Conservation (phyloP, 352 stramenopile genomes). For the Phytophthora fragariae region DNA sequence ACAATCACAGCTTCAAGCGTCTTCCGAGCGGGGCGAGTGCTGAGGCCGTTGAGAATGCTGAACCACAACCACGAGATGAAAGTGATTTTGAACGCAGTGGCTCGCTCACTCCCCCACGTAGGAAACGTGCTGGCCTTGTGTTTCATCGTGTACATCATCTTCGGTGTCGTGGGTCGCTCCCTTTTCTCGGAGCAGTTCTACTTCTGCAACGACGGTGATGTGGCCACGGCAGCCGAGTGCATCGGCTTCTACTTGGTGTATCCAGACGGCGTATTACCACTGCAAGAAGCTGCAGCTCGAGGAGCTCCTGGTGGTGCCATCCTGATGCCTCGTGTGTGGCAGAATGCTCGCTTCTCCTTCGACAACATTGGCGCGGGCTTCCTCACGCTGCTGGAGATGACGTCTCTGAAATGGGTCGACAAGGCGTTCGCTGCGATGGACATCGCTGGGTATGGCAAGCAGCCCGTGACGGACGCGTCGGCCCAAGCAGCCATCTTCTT, state of each 20-base stretch:
- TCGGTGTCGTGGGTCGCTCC: constrained; percentile 70
- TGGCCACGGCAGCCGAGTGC: constrained; percentile 51
- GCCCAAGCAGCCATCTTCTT: constrained; percentile 70
- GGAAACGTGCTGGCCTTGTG: constrained; percentile 80
- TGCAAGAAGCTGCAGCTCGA: constrained; percentile 58
- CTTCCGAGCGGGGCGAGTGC: constrained; percentile 73
- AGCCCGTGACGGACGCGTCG: constrained; percentile 61
- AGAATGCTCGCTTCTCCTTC: constrained; percentile 79
- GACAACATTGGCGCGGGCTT: constrained; percentile 76
- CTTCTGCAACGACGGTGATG: constrained; percentile 63
- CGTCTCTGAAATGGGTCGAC: constrained; percentile 83
- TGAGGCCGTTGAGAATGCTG: constrained; percentile 73
- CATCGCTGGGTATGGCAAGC: constrained; percentile 52
- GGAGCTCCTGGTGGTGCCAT: constrained; percentile 49
- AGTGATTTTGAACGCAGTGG: constrained; percentile 71
- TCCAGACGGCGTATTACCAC: constrained; percentile 53
- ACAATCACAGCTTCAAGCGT: constrained; percentile 56
- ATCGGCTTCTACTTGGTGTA: constrained; percentile 63
- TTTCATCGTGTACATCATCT: constrained; percentile 82
- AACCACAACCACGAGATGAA: constrained; percentile 88
- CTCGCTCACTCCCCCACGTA: constrained; percentile 71
- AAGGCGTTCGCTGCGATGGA: constrained; percentile 83
- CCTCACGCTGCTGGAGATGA: constrained; percentile 80
- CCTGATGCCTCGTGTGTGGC: constrained; percentile 69
- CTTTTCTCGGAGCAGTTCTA: constrained; percentile 76